Conservation (phyloP, 2,329 filamentous ascomycete species). For the Fusarium solani-melongenae region DNA sequence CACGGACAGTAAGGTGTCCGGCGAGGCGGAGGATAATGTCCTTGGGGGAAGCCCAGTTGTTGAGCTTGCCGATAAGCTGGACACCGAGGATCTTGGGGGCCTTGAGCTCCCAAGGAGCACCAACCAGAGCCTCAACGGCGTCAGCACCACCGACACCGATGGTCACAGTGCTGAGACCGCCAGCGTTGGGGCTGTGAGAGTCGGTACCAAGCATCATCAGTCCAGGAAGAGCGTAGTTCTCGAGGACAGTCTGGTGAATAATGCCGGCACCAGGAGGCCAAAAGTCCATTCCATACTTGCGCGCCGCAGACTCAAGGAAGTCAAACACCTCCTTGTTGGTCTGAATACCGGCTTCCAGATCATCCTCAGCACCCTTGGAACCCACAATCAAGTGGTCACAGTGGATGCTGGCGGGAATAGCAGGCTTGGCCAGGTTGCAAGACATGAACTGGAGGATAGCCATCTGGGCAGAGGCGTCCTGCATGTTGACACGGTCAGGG, state of each 20-base stretch:
- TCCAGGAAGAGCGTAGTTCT: conserved; percentile 97
- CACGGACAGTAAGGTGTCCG: conserved; percentile 89
- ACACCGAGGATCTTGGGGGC: conserved; percentile 92
- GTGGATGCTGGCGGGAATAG: conserved; percentile 96
- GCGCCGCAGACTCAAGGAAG: conserved; percentile 91
- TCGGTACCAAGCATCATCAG: conserved; percentile 99
- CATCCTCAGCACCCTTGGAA: conserved; percentile 86
- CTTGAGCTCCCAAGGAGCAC: conserved; percentile 97
- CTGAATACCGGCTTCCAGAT: conserved; percentile 85
- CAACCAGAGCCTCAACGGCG: conserved; percentile 95
- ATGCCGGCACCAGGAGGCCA: conserved; percentile 95
- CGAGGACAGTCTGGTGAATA: conserved; percentile 96
- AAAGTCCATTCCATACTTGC: conserved; percentile 94
- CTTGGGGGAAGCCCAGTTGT: conserved; percentile 93
- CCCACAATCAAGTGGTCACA: conserved; percentile 99
- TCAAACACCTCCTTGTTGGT: conserved; percentile 98
- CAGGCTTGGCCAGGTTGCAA: conserved; percentile 87
- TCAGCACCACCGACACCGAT: conserved; percentile 98
- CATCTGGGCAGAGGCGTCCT: conserved; percentile 99
- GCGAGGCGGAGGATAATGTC: conserved; percentile 93
- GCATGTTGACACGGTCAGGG: conserved; percentile 98
- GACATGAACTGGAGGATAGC: conserved; percentile 98
- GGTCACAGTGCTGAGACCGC: conserved; percentile 90
- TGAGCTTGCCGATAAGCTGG: conserved; percentile 82
- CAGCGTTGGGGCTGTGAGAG: conserved; percentile 97